phyloP scores from a whole-genome alignment of 306 rosid species.

The Cucumis sativus region DNA sequence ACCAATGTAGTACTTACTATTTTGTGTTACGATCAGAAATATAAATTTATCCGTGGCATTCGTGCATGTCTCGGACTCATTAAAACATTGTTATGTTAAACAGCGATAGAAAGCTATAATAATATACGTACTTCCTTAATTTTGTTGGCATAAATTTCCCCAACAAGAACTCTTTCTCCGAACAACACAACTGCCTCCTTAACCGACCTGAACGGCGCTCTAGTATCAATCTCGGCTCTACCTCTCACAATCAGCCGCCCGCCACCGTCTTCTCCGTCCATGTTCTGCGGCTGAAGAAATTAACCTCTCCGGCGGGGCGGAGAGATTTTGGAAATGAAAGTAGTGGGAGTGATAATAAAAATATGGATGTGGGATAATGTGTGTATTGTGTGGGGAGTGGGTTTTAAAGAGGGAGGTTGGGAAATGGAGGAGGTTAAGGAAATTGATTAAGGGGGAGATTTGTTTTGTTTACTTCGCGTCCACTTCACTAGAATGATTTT shows the following conservation, averaged over 20 bases:
- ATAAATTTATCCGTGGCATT: too few relatives aligned
- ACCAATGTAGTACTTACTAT: too few relatives aligned
- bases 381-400: not conserved
- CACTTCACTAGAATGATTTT: conserved; percentile 66
- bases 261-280: conserved; percentile 20
- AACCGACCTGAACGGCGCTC: conserved; percentile 76
- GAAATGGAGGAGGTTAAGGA: conserved; percentile 18
- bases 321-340: too few relatives aligned
- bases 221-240: conserved; percentile 69
- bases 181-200: conserved; percentile 81
- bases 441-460: conserved; percentile 13
- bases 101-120: too few relatives aligned
- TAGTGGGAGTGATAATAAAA: not conserved
- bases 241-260: conserved; percentile 26
- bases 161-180: conserved; percentile 69
- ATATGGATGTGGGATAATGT: not conserved
- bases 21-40: too few relatives aligned
- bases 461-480: conserved; percentile 65
- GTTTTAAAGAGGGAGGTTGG: not conserved
- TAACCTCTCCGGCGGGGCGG: not conserved
- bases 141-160: conserved; percentile 68
- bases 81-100: too few relatives aligned
- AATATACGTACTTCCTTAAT: conserved; percentile 45
- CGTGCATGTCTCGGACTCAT: too few relatives aligned
- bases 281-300: conserved; percentile 2